Percentiles rank a stretch among this genome's conserved stretches.
These are phyloP conservation scores for Caryopteris hybrid DNA, from an alignment of 305 asterid species.

Conservation along the genomic window DNA sequence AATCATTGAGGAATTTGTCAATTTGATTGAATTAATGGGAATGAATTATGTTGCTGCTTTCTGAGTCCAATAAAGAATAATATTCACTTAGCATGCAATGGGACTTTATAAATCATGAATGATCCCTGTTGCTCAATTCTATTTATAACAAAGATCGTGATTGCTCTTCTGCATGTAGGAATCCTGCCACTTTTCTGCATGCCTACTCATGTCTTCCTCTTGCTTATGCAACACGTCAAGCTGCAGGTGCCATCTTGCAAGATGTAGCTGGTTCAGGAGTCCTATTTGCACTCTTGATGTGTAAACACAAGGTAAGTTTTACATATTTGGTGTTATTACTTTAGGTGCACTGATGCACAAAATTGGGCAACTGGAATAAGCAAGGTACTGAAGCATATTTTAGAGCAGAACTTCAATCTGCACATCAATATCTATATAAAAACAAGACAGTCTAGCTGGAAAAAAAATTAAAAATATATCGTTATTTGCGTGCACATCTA, in stretches of 20 bases:
- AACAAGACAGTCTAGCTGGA: no score
- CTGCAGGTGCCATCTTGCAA: constrained; percentile 89
- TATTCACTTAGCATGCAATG: constrained; percentile 11
- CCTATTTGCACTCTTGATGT: constrained; percentile 86
- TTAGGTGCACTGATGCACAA: not conserved
- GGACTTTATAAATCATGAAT: not conserved
- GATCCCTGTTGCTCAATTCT: constrained; percentile 3
- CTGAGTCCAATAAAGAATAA: not conserved
- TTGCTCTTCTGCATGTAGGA: constrained; percentile 51
- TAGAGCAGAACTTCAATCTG: not conserved
- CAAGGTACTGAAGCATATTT: not conserved
- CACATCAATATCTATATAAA: no score
- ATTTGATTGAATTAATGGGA: not conserved
- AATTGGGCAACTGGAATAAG: not conserved
- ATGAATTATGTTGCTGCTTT: not conserved
- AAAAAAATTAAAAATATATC: no score
- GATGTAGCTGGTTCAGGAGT: constrained; percentile 93
- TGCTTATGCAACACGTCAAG: constrained; percentile 85
- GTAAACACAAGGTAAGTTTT: constrained; percentile 80
- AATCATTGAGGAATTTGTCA: not conserved
- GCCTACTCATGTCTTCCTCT: constrained; percentile 96
- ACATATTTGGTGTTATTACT: constrained; percentile 5
- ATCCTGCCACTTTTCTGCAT: constrained; percentile 94
- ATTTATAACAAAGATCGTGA: constrained; percentile 2
- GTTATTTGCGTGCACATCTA: no score